Base-by-base conservation (phyloP, 129 eudicot genomes). In the Kitagawia praeruptora region DNA sequence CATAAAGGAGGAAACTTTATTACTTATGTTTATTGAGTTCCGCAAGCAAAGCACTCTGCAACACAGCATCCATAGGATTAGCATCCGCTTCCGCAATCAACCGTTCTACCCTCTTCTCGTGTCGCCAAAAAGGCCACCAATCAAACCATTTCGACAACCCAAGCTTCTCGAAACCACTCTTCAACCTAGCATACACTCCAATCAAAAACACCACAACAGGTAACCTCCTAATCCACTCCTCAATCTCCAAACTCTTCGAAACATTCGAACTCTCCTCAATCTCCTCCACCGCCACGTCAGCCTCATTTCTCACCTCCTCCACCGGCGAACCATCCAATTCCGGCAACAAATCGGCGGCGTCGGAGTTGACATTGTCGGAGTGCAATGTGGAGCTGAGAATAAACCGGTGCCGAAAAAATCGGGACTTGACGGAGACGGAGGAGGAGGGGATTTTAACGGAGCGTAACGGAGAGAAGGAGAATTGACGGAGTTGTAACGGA, bases 1-100 rank as follows among this genome's bases (percentile, higher is more conserved):
- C 16, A 8, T 31, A 1, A 25, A 12, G 42, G 8, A 16, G 42
- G 5, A 51, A 75, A 31, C 58, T 63, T 56, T 25, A 56, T 41
- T 39, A 94, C 99, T 92, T 90, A 77, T 90, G 90, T 70, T 90
- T 95, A 86, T 92, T 92, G 23, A 95, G 99, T 79, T 92, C 97
- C 41, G 85, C 89, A 86, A 95, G 85, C 81, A 95, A 87, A 74
- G 83, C 89, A 82, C 85, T 82, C 84, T 95, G 99, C 83, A 83
- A 86, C 11, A 82, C 82, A 12, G 93, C 91, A 81, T 92, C 97
- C 83, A 48, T 86, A 0, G 97, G 99, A 83, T 92, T 83, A 6
- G 89, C 88, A 83, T 95, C 96, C 0, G 99, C 97, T 78, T 92
- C 95, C 0, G 86, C 84, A 44, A 87, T 80, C 91, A 95, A 84